These are phyloP conservation scores for Aurinia saxatilis DNA, from an alignment of 345 rosid genomes.

Conservation along the genomic window DNA sequence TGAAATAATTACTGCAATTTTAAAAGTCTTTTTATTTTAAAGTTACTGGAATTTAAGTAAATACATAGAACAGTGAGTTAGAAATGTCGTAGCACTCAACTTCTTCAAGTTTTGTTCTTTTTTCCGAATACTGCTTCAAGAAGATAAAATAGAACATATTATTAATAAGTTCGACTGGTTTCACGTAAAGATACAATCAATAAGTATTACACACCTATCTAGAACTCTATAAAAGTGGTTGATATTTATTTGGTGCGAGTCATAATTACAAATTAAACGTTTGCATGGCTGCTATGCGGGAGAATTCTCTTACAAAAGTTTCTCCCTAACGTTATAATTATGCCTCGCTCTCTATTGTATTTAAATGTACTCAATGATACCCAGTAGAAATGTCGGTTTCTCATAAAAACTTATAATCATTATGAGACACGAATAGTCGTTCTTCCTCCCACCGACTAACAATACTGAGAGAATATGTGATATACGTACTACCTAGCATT, in stretches of 20 bases:
- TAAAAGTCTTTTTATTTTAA: no score
- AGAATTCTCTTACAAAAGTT: background rate
- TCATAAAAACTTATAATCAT: background rate
- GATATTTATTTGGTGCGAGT: constrained; percentile 17
- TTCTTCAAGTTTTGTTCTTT: no score
- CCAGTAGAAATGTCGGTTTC: constrained; percentile 1
- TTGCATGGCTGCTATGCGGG: constrained; percentile 30
- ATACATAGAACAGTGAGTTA: no score
- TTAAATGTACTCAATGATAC: background rate
- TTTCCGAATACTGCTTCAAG: no score
- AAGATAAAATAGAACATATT: background rate
- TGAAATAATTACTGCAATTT: no score
- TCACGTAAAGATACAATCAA: background rate
- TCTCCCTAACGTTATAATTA: constrained; percentile 6
- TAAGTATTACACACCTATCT: background rate
- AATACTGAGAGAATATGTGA: background rate
- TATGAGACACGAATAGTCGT: background rate
- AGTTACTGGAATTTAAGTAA: no score
- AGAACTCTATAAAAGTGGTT: background rate
- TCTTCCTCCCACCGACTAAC: background rate
- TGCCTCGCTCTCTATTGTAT: constrained; percentile 20
- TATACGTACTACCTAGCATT: background rate
- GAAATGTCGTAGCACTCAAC: no score
- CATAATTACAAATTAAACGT: constrained; percentile 24
- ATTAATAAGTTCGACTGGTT: background rate